Conservation (phyloP, 257 asterid species). For the Solanum rostratum region DNA sequence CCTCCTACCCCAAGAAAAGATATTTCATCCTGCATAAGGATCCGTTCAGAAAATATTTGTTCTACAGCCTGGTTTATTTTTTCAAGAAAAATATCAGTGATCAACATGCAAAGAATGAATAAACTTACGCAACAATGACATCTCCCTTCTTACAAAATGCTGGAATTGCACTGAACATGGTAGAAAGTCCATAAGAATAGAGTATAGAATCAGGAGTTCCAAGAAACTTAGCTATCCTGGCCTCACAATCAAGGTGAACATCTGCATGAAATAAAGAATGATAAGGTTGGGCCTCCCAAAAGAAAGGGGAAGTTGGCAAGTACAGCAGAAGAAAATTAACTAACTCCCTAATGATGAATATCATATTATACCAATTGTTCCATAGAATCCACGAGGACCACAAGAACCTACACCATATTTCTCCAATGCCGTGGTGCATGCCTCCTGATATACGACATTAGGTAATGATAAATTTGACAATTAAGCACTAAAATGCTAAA, state of each 20-base stretch:
- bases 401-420: slow-evolving; percentile 99
- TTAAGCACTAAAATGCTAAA: neutral
- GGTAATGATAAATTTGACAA: neutral
- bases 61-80: neutral
- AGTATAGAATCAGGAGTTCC: slow-evolving; percentile 93
- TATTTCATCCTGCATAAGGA: neutral
- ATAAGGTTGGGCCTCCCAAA: neutral
- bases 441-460: slow-evolving; percentile 41
- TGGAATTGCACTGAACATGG: slow-evolving; percentile 96
- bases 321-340: neutral
- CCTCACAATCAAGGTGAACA: slow-evolving; percentile 98
- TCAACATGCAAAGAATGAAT: neutral
- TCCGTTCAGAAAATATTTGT: neutral
- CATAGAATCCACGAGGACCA: slow-evolving; percentile 98
- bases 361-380: slow-evolving; percentile 75
- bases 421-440: slow-evolving; percentile 85
- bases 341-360: neutral
- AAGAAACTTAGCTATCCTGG: slow-evolving; percentile 80
- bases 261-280: slow-evolving; percentile 31
- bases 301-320: neutral
- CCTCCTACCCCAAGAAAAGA: neutral
- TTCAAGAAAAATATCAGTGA: neutral
- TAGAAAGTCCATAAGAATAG: slow-evolving; percentile 88
- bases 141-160: slow-evolving; percentile 98
- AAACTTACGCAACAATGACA: slow-evolving; percentile 73